phyloP scores from a whole-genome alignment of 495 filamentous ascomycete genomes.

The Neurospora sp. region DNA sequence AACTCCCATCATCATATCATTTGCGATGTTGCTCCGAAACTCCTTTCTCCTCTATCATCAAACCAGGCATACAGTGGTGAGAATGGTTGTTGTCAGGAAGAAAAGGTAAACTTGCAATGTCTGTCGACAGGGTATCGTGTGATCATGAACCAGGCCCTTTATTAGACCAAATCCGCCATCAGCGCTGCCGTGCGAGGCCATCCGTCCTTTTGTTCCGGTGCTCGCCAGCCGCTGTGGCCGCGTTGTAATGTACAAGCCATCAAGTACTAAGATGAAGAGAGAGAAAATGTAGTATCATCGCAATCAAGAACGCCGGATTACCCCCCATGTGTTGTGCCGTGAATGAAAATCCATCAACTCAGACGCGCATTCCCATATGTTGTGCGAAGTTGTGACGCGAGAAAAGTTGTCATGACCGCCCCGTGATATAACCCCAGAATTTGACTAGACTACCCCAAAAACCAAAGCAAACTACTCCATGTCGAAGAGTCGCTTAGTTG shows the following conservation, averaged over 20 bases:
- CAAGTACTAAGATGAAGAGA: conserved; percentile 6
- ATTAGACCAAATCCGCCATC: conserved; percentile 8
- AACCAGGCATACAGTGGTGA: neutral
- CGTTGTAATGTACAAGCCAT: conserved; percentile 30
- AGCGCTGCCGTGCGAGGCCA: conserved; percentile 1
- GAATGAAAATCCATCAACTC: conserved; percentile 15
- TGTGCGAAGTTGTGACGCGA: conserved; percentile 19
- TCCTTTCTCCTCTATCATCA: neutral
- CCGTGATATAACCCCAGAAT: conserved; percentile 12
- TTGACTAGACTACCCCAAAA: conserved; percentile 3
- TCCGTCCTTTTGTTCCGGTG: conserved; percentile 1
- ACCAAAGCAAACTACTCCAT: conserved; percentile 5
- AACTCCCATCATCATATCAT: neutral
- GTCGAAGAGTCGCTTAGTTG: conserved; percentile 32
- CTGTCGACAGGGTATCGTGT: neutral
- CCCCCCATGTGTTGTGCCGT: conserved; percentile 15
- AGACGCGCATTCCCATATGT: conserved; percentile 14
- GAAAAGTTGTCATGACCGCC: conserved; percentile 25
- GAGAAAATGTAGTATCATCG: conserved; percentile 18
- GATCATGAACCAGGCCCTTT: conserved; percentile 7
- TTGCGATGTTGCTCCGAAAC: neutral
- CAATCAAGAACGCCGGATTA: conserved; percentile 31
- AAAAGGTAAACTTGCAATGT: neutral
- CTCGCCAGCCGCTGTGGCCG: conserved; percentile 1
- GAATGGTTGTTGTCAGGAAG: neutral